These are phyloP conservation scores for Claviceps lovelessii DNA, from an alignment of 2,329 filamentous ascomycete species.

Conservation along the genomic window DNA sequence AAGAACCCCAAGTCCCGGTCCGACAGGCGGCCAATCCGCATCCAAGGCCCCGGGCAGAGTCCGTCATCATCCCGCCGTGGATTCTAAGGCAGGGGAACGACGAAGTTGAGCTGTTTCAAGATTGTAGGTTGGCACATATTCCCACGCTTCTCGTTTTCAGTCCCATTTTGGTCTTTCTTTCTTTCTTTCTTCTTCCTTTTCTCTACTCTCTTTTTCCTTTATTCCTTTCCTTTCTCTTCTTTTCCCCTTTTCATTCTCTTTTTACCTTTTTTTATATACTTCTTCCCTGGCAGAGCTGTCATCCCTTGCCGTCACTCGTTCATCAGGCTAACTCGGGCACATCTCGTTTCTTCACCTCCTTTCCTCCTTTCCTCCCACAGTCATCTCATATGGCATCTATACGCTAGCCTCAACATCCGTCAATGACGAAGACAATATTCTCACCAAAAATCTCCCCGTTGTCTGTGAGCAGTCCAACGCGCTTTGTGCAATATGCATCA, in stretches of 20 bases:
- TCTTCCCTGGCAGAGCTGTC: too few relatives aligned
- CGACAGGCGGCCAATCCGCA: neutral
- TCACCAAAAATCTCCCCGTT: neutral
- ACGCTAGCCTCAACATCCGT: neutral
- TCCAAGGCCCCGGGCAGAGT: neutral
- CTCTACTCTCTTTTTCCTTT: too few relatives aligned
- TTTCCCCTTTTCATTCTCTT: too few relatives aligned
- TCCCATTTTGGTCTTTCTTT: too few relatives aligned
- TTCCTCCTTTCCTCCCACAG: neutral
- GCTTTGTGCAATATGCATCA: neutral
- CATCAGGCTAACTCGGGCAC: neutral
- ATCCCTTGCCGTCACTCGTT: too few relatives aligned
- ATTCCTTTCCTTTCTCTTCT: too few relatives aligned
- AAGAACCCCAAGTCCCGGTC: neutral
- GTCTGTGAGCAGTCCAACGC: neutral
- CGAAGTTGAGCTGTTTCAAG: neutral
- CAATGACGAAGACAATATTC: conserved; percentile 1
- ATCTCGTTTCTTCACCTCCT: neutral
- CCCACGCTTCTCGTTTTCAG: neutral
- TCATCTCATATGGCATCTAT: neutral
- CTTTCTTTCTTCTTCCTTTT: too few relatives aligned
- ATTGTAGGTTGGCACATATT: neutral
- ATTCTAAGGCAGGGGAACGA: neutral
- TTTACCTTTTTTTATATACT: too few relatives aligned
- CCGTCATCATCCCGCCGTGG: neutral